Evolutionary conservation across 495 filamentous ascomycete genomes (phyloP).

Genomic region (Penicillium mononematosum): DNA sequence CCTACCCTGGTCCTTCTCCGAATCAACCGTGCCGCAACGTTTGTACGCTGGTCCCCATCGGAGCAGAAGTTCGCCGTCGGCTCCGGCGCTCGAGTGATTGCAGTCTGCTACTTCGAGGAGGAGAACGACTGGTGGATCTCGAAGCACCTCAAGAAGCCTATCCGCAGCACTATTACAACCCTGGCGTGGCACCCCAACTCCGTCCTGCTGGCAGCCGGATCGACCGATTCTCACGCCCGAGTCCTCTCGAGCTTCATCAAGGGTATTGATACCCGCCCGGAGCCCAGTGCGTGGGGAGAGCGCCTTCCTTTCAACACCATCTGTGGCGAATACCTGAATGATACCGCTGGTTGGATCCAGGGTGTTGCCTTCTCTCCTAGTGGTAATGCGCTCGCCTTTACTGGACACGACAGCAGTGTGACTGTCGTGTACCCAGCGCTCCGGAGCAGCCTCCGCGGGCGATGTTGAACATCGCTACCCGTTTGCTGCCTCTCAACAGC

Average conservation of each 20-base stretch:
- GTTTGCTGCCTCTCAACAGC: slow-evolving; percentile 85
- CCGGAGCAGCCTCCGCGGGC: slow-evolving; percentile 89
- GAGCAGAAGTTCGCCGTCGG: slow-evolving; percentile 97
- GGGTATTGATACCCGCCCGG: slow-evolving; percentile 82
- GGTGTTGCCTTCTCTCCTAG: slow-evolving; percentile 86
- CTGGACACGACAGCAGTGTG: slow-evolving; percentile 90
- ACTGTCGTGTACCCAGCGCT: slow-evolving; percentile 90
- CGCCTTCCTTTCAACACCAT: slow-evolving; percentile 95
- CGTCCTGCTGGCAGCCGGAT: slow-evolving; percentile 88
- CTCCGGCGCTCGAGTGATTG: slow-evolving; percentile 90
- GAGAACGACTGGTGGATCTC: slow-evolving; percentile 99
- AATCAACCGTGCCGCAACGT: slow-evolving; percentile 95
- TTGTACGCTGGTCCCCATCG: slow-evolving; percentile 94
- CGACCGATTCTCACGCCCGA: slow-evolving; percentile 94
- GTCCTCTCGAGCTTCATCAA: slow-evolving; percentile 97
- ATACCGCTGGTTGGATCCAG: slow-evolving; percentile 95
- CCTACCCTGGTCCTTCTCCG: slow-evolving; percentile 94
- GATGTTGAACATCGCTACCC: slow-evolving; percentile 82
- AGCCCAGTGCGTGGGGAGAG: slow-evolving; percentile 91
- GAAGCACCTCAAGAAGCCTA: slow-evolving; percentile 97
- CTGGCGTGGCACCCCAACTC: slow-evolving; percentile 97
- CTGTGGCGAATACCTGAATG: slow-evolving; percentile 93
- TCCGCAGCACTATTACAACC: slow-evolving; percentile 91
- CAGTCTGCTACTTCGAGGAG: slow-evolving; percentile 98
- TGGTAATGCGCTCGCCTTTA: slow-evolving; percentile 86